These are phyloP conservation scores for Skeletonema costatum DNA, from an alignment of 108 stramenopile species.

Conservation along the genomic window DNA sequence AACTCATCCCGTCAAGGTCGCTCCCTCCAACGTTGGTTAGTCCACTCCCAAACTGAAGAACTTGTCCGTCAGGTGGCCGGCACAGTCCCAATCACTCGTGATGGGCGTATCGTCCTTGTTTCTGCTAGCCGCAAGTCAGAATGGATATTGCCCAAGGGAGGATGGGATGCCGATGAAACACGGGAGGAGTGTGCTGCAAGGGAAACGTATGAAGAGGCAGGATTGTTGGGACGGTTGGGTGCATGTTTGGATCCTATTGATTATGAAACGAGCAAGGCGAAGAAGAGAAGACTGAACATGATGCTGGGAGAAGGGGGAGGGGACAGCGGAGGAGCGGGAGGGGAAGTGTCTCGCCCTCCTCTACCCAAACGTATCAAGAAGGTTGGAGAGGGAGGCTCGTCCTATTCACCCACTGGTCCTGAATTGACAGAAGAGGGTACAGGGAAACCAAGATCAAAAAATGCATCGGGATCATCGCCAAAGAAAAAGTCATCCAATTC, in stretches of 20 bases:
- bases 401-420: constrained; percentile 2
- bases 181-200: constrained; percentile 86
- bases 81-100: constrained; percentile 70
- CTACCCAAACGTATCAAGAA: constrained; percentile 24
- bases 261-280: constrained; percentile 84
- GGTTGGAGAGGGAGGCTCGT: background rate
- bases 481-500: constrained; percentile 39
- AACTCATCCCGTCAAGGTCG: constrained; percentile 74
- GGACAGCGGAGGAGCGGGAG: background rate
- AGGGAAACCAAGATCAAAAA: constrained; percentile 26
- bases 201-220: constrained; percentile 92
- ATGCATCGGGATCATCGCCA: constrained; percentile 1
- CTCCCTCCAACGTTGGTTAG: constrained; percentile 64
- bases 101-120: constrained; percentile 80
- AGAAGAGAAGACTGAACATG: constrained; percentile 60
- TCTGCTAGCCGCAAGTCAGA: constrained; percentile 76
- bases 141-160: constrained; percentile 96
- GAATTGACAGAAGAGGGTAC: background rate
- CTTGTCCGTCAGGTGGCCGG: constrained; percentile 73
- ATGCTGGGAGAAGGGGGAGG: constrained; percentile 3
- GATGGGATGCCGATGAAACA: constrained; percentile 93
- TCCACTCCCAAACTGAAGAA: constrained; percentile 47
- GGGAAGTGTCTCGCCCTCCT: constrained; percentile 2
- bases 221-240: constrained; percentile 79
- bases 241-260: constrained; percentile 66